Conservation (phyloP, 2,329 filamentous ascomycete species). For the Sphaerulina populicola region DNA sequence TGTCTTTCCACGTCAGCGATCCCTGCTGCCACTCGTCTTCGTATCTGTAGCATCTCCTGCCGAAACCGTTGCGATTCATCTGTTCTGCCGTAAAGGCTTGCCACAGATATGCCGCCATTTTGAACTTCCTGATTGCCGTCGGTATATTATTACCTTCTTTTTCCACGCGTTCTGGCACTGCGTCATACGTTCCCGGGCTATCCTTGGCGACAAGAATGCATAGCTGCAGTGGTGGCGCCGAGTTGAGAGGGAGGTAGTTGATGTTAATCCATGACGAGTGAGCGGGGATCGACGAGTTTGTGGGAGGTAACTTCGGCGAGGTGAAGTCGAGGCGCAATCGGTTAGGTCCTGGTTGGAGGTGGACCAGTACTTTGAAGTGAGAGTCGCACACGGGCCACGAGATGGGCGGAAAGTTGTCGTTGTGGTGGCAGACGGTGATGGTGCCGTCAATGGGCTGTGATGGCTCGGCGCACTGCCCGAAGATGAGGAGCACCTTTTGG, state of each 20-base stretch:
- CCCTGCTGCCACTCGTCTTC: constrained; percentile 93
- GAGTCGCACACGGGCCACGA: constrained; percentile 83
- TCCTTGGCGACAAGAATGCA: constrained; percentile 83
- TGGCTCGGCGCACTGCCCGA: constrained; percentile 71
- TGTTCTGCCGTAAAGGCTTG: constrained; percentile 95
- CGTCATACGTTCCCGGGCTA: constrained; percentile 77
- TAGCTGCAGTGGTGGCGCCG: constrained; percentile 75
- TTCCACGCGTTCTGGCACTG: constrained; percentile 63
- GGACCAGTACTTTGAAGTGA: constrained; percentile 83
- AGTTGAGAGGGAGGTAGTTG: constrained; percentile 74
- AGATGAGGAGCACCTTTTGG: constrained; percentile 77
- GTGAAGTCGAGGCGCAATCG: constrained; percentile 75
- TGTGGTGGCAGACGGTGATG: constrained; percentile 69
- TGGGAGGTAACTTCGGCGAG: constrained; percentile 69
- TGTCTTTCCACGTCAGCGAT: constrained; percentile 67
- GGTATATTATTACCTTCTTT: constrained; percentile 76
- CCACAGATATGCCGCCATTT: constrained; percentile 94
- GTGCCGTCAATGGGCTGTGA: constrained; percentile 66
- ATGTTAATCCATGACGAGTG: constrained; percentile 75
- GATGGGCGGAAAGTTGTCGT: constrained; percentile 75
- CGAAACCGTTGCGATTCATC: constrained; percentile 83
- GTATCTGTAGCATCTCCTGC: constrained; percentile 76
- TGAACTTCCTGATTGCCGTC: constrained; percentile 76
- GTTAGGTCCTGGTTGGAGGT: constrained; percentile 87
- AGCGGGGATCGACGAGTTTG: constrained; percentile 56